Base-by-base conservation (phyloP, 305 asterid species). In the Solanum chacoense region DNA sequence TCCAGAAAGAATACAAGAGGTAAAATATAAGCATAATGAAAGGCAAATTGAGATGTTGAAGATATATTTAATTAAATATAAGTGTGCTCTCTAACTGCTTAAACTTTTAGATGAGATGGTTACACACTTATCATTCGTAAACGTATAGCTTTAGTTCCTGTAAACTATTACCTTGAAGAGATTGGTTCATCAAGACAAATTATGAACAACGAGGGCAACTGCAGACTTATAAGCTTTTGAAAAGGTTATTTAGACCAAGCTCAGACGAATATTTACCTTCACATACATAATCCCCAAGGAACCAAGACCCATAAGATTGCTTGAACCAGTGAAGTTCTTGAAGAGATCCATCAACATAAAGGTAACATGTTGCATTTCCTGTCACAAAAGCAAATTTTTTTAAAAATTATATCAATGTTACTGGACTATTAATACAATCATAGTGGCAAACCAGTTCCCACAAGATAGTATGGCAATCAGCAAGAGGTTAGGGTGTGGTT, bases 281-380 rank as follows among this genome's bases (percentile, higher is more conserved):
- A 89, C 94, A 94, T 76, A 96, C 97, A 91, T 94, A 96, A 88
- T 97, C 99, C 65, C 99, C 99, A 77, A 96, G 93, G 91, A 97
- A 96, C 99, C 99, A 97, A 37, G 99, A 97, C 65, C 99, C 97
- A 88, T 93, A 93, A 85, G 95, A 88, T 93, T 96, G 98, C 93
- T 95, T 96, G 91, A 96, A 97, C 98, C 96, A 94, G 89, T 97
- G 95, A 91, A 96, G 92, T 88, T 97, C 99, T 84, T 94, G 96
- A 92, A 97, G 94, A 89, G 88, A 91, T 81, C 90, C 96, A 84
- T 91, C 92, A 88, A 31, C 85, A 80, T 81, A 92, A 87, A 94
- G 91, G 91, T 95, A 97, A 88, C 98, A 91, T 31, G 95, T 88
- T 9, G 90, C 63, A 85, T 92, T 93, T 87, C 99, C 99, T 96